These are phyloP conservation scores for Pelargonium citronellum DNA, from an alignment of 441 rosid genomes.

Conservation along the genomic window DNA sequence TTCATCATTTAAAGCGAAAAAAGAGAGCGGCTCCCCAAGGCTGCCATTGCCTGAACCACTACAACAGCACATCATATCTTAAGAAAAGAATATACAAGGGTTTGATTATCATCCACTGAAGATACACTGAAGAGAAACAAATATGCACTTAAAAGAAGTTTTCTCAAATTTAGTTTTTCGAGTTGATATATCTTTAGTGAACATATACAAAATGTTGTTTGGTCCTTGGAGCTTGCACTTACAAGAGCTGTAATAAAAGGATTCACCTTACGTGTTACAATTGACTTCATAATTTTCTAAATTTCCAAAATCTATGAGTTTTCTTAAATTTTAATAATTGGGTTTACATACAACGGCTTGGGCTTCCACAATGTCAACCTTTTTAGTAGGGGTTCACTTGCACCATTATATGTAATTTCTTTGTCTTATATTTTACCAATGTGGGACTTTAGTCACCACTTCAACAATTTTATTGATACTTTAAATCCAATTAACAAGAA, in stretches of 20 bases:
- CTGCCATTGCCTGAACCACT: conserved; percentile 81
- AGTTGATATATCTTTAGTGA: not conserved
- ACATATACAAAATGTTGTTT: not conserved
- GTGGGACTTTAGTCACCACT: too few species aligned
- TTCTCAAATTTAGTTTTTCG: not conserved
- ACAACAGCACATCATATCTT: conserved; percentile 38
- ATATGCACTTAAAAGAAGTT: not conserved
- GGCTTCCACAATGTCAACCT: not conserved
- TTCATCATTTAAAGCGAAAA: conserved; percentile 80
- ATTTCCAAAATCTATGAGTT: not conserved
- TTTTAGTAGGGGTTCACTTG: too few species aligned
- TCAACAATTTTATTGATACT: not conserved
- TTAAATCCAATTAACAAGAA: not conserved
- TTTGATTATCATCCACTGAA: conserved; percentile 17
- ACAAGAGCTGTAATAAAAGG: not conserved
- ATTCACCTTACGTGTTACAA: not conserved
- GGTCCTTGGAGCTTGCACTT: not conserved
- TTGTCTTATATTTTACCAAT: too few species aligned
- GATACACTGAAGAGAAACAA: conserved; percentile 7
- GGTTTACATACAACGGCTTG: not conserved
- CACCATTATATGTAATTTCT: too few species aligned
- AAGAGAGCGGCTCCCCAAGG: conserved; percentile 69
- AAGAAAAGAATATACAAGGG: conserved; percentile 22
- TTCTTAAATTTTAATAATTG: not conserved
- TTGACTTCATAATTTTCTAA: not conserved